These are phyloP conservation scores for Aleurites moluccanus DNA, from an alignment of 441 rosid species.

Conservation along the genomic window DNA sequence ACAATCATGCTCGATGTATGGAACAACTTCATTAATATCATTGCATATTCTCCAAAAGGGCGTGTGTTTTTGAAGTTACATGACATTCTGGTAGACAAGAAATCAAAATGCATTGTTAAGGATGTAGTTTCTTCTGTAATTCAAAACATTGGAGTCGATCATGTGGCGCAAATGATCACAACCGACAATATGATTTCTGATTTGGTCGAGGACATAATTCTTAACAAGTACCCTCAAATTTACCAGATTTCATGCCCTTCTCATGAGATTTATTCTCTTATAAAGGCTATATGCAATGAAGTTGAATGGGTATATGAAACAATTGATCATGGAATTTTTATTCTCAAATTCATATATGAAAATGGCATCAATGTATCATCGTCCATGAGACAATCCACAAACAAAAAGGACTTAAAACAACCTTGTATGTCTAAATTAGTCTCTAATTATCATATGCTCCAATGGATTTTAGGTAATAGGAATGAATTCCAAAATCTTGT, in stretches of 20 bases:
- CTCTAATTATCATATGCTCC: constrained; percentile 3
- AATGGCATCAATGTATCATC: neutral
- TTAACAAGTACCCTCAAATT: constrained; percentile 3
- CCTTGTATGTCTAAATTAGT: neutral
- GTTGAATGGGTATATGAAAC: neutral
- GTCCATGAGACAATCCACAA: neutral
- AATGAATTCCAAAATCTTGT: neutral
- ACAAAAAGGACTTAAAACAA: neutral
- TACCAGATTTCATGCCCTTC: neutral
- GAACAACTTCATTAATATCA: neutral
- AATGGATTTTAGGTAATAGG: neutral
- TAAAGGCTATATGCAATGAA: neutral
- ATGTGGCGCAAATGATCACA: neutral
- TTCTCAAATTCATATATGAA: neutral
- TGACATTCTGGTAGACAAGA: neutral
- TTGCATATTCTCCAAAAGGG: constrained; percentile 7
- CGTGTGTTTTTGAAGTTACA: neutral
- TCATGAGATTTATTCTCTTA: constrained; percentile 1
- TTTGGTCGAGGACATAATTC: neutral
- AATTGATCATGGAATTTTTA: neutral
- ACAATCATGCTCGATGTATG: neutral
- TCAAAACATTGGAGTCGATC: neutral
- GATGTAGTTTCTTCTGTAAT: neutral
- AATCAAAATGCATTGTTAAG: neutral
- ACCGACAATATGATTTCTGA: neutral